phyloP scores from a whole-genome alignment of 805 yeast species.

The Schizosaccharomyces lindneri region DNA sequence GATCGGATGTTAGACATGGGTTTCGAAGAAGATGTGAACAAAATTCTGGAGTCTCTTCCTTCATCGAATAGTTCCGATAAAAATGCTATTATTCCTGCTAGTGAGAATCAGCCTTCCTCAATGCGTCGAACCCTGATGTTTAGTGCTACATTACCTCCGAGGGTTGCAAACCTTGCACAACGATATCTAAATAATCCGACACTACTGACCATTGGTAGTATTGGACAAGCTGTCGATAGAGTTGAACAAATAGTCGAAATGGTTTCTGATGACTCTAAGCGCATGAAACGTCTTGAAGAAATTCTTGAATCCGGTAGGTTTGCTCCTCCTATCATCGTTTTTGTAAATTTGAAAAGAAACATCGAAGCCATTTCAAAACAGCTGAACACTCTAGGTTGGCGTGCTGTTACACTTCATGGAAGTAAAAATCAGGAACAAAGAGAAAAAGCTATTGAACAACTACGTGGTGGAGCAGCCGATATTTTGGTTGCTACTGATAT shows the following conservation, averaged over 20 bases:
- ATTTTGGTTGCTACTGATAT: slow-evolving; percentile 78
- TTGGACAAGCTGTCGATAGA: slow-evolving; percentile 38
- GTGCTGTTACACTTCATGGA: slow-evolving; percentile 54
- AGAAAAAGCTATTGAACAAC: slow-evolving; percentile 43
- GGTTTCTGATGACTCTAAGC: slow-evolving; percentile 18
- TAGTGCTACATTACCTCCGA: slow-evolving; percentile 74
- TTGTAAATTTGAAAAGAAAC: slow-evolving; percentile 50
- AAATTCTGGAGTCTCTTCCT: slow-evolving; percentile 34
- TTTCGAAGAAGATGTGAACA: slow-evolving; percentile 54
- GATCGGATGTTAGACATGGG: slow-evolving; percentile 92
- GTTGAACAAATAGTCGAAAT: slow-evolving; percentile 48
- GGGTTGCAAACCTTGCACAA: slow-evolving; percentile 41
- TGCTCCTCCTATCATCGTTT: slow-evolving; percentile 44
- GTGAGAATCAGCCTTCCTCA: slow-evolving; percentile 1
- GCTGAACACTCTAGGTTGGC: slow-evolving; percentile 22
- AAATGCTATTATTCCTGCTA: slow-evolving; percentile 9
- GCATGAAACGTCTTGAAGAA: slow-evolving; percentile 20
- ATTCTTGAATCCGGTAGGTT: slow-evolving; percentile 16
- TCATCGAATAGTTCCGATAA: slow-evolving; percentile 13
- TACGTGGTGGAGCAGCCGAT: slow-evolving; percentile 30
- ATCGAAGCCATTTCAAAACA: slow-evolving; percentile 43
- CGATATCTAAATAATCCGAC: slow-evolving; percentile 39
- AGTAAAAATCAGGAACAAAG: slow-evolving; percentile 65
- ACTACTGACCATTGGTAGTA: slow-evolving; percentile 39
- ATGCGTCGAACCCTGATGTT: slow-evolving; percentile 58